phyloP scores from a whole-genome alignment of 1,284 basidiomycete species.

The Leucocoprinus gongylophorus region DNA sequence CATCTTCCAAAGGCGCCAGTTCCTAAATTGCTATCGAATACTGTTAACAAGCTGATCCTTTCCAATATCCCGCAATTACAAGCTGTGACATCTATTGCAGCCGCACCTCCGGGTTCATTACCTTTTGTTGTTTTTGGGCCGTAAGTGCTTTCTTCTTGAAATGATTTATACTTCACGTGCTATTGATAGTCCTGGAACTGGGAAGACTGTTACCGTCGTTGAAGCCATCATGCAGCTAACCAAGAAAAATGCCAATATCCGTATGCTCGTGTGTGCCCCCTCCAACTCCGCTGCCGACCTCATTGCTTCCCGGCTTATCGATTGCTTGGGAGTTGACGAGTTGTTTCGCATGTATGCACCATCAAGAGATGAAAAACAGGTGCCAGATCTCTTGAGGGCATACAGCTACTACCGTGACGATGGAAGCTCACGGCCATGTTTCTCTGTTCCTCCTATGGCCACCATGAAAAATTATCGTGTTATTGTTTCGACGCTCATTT shows the following conservation, averaged over 20 bases:
- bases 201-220: constrained; percentile 62
- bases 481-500: constrained; percentile 55
- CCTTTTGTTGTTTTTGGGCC: constrained; percentile 62
- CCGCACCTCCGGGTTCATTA: constrained; percentile 36
- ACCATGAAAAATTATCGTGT: constrained; percentile 43
- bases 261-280: constrained; percentile 58
- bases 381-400: constrained; percentile 36
- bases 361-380: constrained; percentile 39
- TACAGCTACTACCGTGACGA: constrained; percentile 31
- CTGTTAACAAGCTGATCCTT: constrained; percentile 39
- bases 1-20: constrained; percentile 20
- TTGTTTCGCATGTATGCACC: constrained; percentile 63
- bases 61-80: constrained; percentile 42
- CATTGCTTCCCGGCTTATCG: constrained; percentile 45
- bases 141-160: constrained; percentile 34
- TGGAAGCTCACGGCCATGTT: constrained; percentile 20
- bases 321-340: constrained; percentile 27
- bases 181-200: constrained; percentile 50
- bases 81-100: constrained; percentile 45
- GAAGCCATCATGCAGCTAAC: constrained; percentile 59
- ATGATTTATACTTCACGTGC: not conserved
- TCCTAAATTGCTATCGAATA: not conserved
- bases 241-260: constrained; percentile 32
- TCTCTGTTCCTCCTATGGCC: constrained; percentile 38
- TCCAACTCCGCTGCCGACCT: constrained; percentile 58